These are phyloP conservation scores for Pseudocercospora pini-densiflorae DNA, from an alignment of 2,329 filamentous ascomycete genomes.

Conservation along the genomic window DNA sequence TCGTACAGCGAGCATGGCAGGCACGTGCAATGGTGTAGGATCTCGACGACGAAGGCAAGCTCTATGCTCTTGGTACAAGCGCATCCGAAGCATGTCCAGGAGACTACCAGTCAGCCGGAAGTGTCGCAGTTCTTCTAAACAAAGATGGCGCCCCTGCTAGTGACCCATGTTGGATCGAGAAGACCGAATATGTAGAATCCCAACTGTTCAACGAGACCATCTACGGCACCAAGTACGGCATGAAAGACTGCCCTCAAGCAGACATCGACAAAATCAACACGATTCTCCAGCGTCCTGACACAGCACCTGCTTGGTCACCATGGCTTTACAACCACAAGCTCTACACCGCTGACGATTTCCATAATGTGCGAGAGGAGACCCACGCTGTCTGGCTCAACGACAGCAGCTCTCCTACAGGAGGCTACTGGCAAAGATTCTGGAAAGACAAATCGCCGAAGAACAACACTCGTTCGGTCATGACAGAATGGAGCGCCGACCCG, in stretches of 20 bases:
- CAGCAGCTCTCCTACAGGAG: not conserved
- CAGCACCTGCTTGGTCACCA: not conserved
- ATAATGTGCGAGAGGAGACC: not conserved
- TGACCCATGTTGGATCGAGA: not conserved
- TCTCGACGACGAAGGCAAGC: too few relatives aligned
- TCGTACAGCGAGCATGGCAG: not conserved
- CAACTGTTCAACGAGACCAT: not conserved
- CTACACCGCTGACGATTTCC: not conserved
- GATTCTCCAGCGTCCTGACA: not conserved
- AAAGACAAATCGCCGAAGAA: not conserved
- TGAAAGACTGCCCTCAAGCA: not conserved
- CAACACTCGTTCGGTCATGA: not conserved
- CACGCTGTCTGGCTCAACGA: not conserved
- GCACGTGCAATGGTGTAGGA: too few relatives aligned
- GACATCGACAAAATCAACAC: not conserved
- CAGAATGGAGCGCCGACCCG: not conserved
- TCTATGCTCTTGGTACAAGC: too few relatives aligned
- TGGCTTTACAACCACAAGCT: not conserved
- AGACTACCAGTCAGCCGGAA: too few relatives aligned
- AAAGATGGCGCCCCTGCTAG: not conserved
- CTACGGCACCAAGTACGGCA: not conserved
- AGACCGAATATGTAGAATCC: not conserved
- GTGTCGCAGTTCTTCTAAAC: not conserved
- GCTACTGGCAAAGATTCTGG: not conserved
- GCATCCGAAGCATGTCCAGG: too few relatives aligned